These are phyloP conservation scores for Pyricularia sp. DNA, from an alignment of 2,329 filamentous ascomycete genomes.

Conservation along the genomic window DNA sequence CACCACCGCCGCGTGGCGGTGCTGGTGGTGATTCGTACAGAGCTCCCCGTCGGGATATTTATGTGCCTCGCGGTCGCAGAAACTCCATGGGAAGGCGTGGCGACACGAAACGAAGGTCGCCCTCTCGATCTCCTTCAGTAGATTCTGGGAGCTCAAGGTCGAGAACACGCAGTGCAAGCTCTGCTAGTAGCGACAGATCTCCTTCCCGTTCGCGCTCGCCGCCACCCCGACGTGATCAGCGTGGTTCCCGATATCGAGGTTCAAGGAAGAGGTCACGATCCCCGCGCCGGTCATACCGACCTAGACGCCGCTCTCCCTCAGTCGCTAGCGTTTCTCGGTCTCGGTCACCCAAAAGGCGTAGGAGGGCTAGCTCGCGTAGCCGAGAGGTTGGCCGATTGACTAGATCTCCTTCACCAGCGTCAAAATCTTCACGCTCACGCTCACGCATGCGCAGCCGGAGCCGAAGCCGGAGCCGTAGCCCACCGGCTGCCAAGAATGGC, in stretches of 20 bases:
- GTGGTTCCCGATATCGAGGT: constrained; percentile 7
- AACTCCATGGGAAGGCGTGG: constrained; percentile 25
- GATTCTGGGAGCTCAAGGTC: constrained; percentile 18
- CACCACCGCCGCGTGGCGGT: constrained; percentile 30
- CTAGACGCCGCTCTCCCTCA: constrained; percentile 16
- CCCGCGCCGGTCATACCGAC: constrained; percentile 16
- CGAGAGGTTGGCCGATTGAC: constrained; percentile 23
- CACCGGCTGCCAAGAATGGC: constrained; percentile 5
- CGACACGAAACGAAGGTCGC: constrained; percentile 26
- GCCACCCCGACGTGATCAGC: background rate
- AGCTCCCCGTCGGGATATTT: constrained; percentile 30
- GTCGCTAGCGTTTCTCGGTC: constrained; percentile 19
- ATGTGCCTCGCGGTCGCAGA: constrained; percentile 37
- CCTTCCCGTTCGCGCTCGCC: constrained; percentile 10
- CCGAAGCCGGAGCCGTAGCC: constrained; percentile 15
- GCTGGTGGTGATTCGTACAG: constrained; percentile 29
- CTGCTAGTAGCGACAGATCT: constrained; percentile 16
- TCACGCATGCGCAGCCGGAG: constrained; percentile 21
- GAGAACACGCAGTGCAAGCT: constrained; percentile 20
- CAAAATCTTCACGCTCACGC: constrained; percentile 16
- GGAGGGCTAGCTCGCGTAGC: constrained; percentile 35
- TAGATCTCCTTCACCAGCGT: constrained; percentile 25
- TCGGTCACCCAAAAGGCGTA: constrained; percentile 34
- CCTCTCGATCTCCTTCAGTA: constrained; percentile 23
- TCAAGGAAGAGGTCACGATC: constrained; percentile 22